Conservation (phyloP, 768 basidiomycete genomes). For the Dentipellis fragilis region DNA sequence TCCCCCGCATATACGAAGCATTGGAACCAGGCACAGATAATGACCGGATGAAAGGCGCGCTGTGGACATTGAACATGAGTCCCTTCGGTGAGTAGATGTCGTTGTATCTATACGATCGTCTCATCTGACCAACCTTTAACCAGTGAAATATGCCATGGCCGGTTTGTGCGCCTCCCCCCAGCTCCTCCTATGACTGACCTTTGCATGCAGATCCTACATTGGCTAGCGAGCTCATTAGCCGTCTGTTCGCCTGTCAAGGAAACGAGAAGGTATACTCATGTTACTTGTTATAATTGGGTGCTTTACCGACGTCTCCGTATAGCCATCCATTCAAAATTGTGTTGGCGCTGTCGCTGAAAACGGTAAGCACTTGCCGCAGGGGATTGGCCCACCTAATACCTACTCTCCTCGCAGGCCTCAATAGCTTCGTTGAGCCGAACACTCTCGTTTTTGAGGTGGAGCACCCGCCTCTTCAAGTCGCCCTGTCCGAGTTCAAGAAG, state of each 20-base stretch:
- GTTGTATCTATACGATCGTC: background rate
- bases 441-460: slow-evolving; percentile 44
- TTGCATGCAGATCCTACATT: slow-evolving; percentile 47
- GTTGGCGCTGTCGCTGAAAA: slow-evolving; percentile 57
- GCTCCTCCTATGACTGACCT: background rate
- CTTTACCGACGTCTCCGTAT: background rate
- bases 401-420: slow-evolving; percentile 48
- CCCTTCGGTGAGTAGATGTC: slow-evolving; percentile 38
- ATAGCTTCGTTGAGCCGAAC: slow-evolving; percentile 52
- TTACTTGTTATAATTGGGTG: background rate
- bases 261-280: slow-evolving; percentile 60
- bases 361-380: slow-evolving; percentile 27
- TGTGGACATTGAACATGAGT: slow-evolving; percentile 65
- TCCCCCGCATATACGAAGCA: slow-evolving; percentile 47
- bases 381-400: no score
- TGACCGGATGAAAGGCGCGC: slow-evolving; percentile 86
- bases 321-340: slow-evolving; percentile 72
- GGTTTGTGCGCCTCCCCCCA: slow-evolving; percentile 19
- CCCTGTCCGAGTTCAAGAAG: slow-evolving; percentile 27
- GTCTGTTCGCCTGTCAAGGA: slow-evolving; percentile 63
- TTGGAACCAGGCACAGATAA: slow-evolving; percentile 66
- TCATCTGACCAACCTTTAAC: background rate
- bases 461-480: slow-evolving; percentile 30
- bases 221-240: slow-evolving; percentile 45
- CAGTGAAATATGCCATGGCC: slow-evolving; percentile 32